Evolutionary conservation across 2,329 filamentous ascomycete species (phyloP), one percentile per base, ranked within the genome.

Genomic region (Clarireedia paspali): DNA sequence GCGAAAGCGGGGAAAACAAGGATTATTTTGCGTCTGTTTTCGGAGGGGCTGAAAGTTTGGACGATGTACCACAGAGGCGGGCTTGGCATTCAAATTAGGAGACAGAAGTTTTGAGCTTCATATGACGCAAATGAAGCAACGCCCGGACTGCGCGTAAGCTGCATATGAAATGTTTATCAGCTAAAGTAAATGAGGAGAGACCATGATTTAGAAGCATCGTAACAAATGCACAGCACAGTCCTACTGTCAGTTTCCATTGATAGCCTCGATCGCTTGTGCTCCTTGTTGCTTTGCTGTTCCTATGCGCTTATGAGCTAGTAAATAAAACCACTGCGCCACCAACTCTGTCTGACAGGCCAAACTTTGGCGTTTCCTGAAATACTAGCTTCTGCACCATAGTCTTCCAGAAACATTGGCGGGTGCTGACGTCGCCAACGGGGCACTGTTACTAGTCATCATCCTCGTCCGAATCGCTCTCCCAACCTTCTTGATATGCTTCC

Each of bases 401-500:
- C 12, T 34, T 12, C 30, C 30, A 34, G 10, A 34, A 42, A 42
- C 9, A 42, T 17, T 6, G 47, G 47, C 20, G 30, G 12, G 9
- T 26, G 12, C 36, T 38, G 26, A 34, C 36, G 30, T 14, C 7
- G 27, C 24, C 23, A 49, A 23, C 26, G 47, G 23, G 4, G 26
- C 9, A 10, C 15, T 36, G 24, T 20, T 34, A 36, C 42, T 66
- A 67, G 55, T 70, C 66, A 59, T 89, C 85, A 57, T 89, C 85
- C 7, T 83, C 78, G 63, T 89, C 87, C 57, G 82, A 86, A 24
- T 84, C 89, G 65, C 87, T 90, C 12, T 83, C 84, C 88, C 89
- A 96, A 1, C 90, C 90, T 59, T 94, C 89, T 63, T 89, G 84
- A 69, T 96, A 97, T 58, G 88, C 88, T 66, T 96, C 91, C 1